Conservation (phyloP, 192 early-diverging fungal species). For the Rhizophagus prolifer region DNA sequence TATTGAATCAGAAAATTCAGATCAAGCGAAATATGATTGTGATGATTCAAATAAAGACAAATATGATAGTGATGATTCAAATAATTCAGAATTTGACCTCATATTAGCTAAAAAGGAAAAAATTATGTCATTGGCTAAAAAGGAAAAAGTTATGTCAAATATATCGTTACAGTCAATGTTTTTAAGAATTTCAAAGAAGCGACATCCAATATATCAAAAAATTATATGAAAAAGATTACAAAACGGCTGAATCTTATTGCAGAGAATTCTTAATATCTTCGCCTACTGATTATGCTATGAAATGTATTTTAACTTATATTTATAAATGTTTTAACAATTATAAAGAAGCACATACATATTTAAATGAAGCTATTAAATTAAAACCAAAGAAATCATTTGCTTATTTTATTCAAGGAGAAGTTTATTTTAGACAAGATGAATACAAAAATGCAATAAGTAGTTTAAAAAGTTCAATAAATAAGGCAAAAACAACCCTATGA, state of each 20-base stretch:
- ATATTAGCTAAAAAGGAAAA: background rate
- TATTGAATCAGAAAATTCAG: background rate
- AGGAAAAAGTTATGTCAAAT: background rate
- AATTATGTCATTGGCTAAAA: background rate
- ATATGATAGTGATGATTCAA: background rate
- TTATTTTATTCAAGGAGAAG: background rate
- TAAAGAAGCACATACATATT: background rate
- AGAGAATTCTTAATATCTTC: background rate
- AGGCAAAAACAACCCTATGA: background rate
- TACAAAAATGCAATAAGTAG: background rate
- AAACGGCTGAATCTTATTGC: background rate
- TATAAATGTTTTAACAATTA: background rate
- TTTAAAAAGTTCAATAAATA: background rate
- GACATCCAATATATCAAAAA: background rate
- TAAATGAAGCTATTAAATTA: background rate
- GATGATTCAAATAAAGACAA: background rate
- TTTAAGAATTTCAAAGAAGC: background rate
- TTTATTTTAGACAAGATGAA: background rate
- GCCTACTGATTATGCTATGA: background rate
- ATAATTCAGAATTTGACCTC: background rate
- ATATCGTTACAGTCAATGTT: background rate
- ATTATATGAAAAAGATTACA: background rate
- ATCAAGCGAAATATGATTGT: background rate
- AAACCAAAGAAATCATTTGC: background rate
- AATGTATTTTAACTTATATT: background rate